Evolutionary conservation across 768 basidiomycete genomes (phyloP).

Genomic region (Lactifluus hygrophoroides): DNA sequence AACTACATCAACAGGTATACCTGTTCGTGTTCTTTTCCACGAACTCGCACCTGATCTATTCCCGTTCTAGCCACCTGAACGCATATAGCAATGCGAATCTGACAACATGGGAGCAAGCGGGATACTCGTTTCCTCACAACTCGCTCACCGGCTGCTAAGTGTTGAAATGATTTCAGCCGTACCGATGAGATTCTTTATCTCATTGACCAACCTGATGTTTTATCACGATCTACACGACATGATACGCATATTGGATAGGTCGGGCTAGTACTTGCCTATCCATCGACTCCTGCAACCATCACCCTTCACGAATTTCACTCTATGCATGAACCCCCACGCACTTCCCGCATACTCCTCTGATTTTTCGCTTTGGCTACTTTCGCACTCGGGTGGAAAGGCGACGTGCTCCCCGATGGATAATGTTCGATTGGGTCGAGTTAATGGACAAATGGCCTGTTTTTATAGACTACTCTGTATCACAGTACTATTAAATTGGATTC

Average conservation of each 20-base stretch:
- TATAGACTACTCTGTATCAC: slow-evolving; percentile 11
- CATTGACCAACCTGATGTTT: background rate
- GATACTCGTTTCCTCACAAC: slow-evolving; percentile 70
- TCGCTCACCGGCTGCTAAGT: slow-evolving; percentile 20
- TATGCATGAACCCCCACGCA: slow-evolving; percentile 2
- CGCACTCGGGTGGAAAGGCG: background rate
- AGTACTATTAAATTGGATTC: slow-evolving; percentile 20
- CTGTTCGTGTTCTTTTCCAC: background rate
- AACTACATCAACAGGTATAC: slow-evolving; percentile 65
- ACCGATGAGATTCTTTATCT: slow-evolving; percentile 1
- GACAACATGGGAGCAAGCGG: slow-evolving; percentile 77
- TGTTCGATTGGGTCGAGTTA: background rate
- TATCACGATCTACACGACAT: slow-evolving; percentile 15
- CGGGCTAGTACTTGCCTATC: slow-evolving; percentile 1
- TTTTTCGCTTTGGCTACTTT: background rate
- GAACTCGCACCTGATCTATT: background rate
- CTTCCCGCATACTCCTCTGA: background rate
- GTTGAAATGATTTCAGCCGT: background rate
- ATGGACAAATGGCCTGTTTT: slow-evolving; percentile 2
- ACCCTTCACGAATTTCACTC: background rate
- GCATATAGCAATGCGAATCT: slow-evolving; percentile 76
- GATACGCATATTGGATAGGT: slow-evolving; percentile 10
- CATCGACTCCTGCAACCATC: slow-evolving; percentile 2
- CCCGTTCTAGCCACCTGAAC: slow-evolving; percentile 32
- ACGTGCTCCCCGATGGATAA: background rate